Percentiles rank a stretch among this genome's conserved stretches.
Evolutionary conservation across 352 stramenopile species (phyloP).

Genomic region (Phytophthora sp.): DNA sequence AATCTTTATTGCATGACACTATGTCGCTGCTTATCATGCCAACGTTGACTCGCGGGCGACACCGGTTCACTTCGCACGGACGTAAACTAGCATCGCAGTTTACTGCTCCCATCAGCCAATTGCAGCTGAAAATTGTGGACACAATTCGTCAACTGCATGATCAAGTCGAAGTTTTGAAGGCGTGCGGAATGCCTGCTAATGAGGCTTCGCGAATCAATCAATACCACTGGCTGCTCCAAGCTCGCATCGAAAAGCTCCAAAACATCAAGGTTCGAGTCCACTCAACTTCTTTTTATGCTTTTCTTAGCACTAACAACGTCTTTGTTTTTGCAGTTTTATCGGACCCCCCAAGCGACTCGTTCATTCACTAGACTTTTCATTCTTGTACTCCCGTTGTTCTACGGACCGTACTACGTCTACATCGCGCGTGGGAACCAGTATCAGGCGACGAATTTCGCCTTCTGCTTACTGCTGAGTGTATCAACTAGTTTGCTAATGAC

Average conservation of each 20-base stretch:
- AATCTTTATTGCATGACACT: constrained; percentile 49
- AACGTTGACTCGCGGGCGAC: constrained; percentile 70
- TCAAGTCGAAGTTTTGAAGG: constrained; percentile 84
- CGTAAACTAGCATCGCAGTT: constrained; percentile 54
- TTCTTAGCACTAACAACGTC: background rate
- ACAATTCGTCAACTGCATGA: constrained; percentile 67
- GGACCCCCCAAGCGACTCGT: constrained; percentile 84
- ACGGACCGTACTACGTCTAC: constrained; percentile 89
- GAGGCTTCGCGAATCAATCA: constrained; percentile 90
- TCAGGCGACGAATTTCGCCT: constrained; percentile 74
- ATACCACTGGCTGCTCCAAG: constrained; percentile 88
- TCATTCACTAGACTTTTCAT: constrained; percentile 89
- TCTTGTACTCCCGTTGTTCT: constrained; percentile 84
- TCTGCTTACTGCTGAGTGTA: constrained; percentile 75
- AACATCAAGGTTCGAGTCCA: constrained; percentile 65
- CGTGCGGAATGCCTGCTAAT: constrained; percentile 71
- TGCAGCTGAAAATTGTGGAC: constrained; percentile 65
- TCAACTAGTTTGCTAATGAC: constrained; percentile 87
- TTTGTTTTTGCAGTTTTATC: no score
- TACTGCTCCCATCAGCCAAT: constrained; percentile 40
- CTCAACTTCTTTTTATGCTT: background rate
- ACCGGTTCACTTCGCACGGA: constrained; percentile 67
- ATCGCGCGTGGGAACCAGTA: constrained; percentile 60
- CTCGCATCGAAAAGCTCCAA: constrained; percentile 80
- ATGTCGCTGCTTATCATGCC: constrained; percentile 67